phyloP scores from a whole-genome alignment of 345 rosid genomes.

The Combretum micranthum region DNA sequence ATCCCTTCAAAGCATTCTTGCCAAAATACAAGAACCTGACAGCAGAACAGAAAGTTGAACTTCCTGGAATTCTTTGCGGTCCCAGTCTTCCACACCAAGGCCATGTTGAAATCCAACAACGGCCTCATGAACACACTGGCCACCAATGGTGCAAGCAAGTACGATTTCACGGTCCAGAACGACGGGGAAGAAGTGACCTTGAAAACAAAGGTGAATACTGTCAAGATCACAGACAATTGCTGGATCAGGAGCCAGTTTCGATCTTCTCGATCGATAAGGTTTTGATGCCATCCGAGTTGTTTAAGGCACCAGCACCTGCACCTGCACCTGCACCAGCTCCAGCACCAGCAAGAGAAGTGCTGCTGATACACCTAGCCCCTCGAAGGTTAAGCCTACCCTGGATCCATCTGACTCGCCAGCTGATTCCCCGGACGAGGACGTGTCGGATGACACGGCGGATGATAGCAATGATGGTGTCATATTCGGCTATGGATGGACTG shows the following conservation, averaged over 20 bases:
- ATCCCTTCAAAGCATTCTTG: slow-evolving; percentile 76
- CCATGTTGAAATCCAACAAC: slow-evolving; percentile 87
- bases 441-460: slow-evolving; percentile 13
- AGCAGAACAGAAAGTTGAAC: slow-evolving; percentile 52
- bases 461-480: slow-evolving; percentile 1
- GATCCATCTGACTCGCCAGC: slow-evolving; percentile 12
- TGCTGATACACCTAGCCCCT: slow-evolving; percentile 70
- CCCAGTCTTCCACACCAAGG: slow-evolving; percentile 67
- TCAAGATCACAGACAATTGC: slow-evolving; percentile 54
- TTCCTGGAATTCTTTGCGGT: slow-evolving; percentile 71
- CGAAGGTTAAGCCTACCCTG: slow-evolving; percentile 7
- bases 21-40: slow-evolving; percentile 89
- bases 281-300: slow-evolving; percentile 73
- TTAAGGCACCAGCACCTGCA: slow-evolving; percentile 49
- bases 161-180: slow-evolving; percentile 80
- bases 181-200: slow-evolving; percentile 72
- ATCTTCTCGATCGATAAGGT: slow-evolving; percentile 71
- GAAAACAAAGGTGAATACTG: slow-evolving; percentile 64
- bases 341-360: slow-evolving; percentile 67
- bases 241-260: slow-evolving; percentile 86
- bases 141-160: slow-evolving; percentile 80
- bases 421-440: slow-evolving; percentile 8
- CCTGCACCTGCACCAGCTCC: slow-evolving; percentile 79
- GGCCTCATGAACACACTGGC: slow-evolving; percentile 93
- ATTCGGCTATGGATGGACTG: slow-evolving; percentile 5